Evolutionary conservation across 2,329 filamentous ascomycete genomes (phyloP).

Genomic region (Coniella vitis): DNA sequence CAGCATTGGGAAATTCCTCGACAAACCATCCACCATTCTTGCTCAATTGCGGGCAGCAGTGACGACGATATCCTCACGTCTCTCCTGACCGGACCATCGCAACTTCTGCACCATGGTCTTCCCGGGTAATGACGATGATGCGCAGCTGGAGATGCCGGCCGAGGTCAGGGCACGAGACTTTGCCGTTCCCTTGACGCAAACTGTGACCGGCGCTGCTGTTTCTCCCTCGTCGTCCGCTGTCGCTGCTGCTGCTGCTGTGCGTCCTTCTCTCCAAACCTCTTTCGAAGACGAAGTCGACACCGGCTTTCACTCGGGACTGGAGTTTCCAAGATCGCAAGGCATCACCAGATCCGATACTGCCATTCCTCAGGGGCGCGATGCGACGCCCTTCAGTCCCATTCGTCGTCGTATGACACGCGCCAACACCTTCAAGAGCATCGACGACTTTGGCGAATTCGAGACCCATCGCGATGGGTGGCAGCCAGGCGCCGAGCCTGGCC

Average conservation of each 20-base stretch:
- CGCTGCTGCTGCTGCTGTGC: neutral
- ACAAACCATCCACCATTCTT: no score
- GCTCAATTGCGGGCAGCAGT: no score
- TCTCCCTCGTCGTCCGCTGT: constrained; percentile 4
- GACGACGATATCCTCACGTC: no score
- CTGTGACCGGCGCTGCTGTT: constrained; percentile 6
- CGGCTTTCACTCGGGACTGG: constrained; percentile 10
- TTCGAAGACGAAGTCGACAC: constrained; percentile 22
- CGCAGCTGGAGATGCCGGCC: neutral
- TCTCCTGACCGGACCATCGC: neutral
- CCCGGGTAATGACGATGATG: neutral
- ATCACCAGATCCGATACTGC: constrained; percentile 15
- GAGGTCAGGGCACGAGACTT: constrained; percentile 12
- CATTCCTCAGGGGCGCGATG: constrained; percentile 7
- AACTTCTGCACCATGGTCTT: neutral
- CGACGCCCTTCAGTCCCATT: constrained; percentile 16
- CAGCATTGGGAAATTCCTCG: no score
- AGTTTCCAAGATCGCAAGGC: constrained; percentile 14
- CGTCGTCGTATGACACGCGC: constrained; percentile 39
- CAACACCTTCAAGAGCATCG: constrained; percentile 38
- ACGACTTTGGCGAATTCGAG: constrained; percentile 37
- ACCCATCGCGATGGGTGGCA: constrained; percentile 40
- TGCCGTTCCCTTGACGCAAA: constrained; percentile 9
- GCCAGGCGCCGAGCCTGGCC: constrained; percentile 63
- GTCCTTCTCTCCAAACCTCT: constrained; percentile 17